A percentile compares a stretch with the other conserved stretches of the same genome.
Conservation (phyloP, 208 protist genomes). For the Acanthamoeba triangularis region DNA sequence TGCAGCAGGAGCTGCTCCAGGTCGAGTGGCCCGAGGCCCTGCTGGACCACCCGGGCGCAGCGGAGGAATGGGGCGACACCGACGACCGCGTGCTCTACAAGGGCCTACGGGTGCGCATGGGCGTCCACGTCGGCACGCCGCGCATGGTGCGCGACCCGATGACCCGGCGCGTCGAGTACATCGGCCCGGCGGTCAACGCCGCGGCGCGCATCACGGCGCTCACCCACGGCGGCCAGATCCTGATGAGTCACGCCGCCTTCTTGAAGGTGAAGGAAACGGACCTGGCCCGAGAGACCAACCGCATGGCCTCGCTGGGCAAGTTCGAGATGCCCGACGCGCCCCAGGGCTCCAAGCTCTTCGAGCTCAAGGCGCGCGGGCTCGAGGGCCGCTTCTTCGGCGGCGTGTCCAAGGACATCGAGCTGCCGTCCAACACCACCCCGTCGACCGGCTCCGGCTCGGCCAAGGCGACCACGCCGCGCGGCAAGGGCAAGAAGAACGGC, state of each 20-base stretch:
- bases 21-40: conserved; percentile 57
- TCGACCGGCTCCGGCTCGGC: background rate
- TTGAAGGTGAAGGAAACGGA: conserved; percentile 1
- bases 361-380: background rate
- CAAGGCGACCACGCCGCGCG: background rate
- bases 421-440: background rate
- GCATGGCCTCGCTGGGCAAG: conserved; percentile 19
- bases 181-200: conserved; percentile 46
- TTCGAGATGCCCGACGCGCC: conserved; percentile 68
- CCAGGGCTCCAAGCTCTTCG: background rate
- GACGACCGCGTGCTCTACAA: conserved; percentile 41
- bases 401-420: background rate
- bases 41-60: conserved; percentile 58
- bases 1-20: conserved; percentile 72
- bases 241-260: background rate
- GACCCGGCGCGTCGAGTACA: conserved; percentile 63
- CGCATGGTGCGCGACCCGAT: conserved; percentile 35
- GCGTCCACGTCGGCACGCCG: conserved; percentile 35
- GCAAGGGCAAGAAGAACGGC: background rate
- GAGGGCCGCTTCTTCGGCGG: conserved; percentile 73
- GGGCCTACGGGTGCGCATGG: conserved; percentile 73
- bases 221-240: conserved; percentile 71
- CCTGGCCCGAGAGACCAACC: background rate
- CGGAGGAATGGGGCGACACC: conserved; percentile 56
- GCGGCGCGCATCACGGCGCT: conserved; percentile 58